Percentiles rank a stretch among this genome's conserved stretches.
These are phyloP conservation scores for Wickerhamomyces xylosicus DNA, from an alignment of 805 yeast species.

Conservation along the genomic window DNA sequence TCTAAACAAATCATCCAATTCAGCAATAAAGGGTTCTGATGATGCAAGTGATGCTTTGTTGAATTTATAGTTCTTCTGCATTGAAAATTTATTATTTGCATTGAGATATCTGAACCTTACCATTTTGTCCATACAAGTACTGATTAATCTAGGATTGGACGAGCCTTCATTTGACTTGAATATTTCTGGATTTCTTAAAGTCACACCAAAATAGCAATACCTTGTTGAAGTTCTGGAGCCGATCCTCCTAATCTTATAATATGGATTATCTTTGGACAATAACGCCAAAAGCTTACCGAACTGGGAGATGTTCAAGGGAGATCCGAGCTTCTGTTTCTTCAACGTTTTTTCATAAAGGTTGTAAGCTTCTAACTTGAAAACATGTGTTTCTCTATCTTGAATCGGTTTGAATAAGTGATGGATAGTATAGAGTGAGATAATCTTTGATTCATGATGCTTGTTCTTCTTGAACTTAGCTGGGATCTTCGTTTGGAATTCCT, in stretches of 20 bases:
- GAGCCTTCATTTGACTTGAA: constrained; percentile 1
- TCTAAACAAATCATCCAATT: constrained; percentile 4
- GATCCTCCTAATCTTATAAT: constrained; percentile 29
- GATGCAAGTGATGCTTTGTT: no score
- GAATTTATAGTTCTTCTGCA: constrained; percentile 1
- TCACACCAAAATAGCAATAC: constrained; percentile 46
- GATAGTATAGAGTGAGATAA: no score
- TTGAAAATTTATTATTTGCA: background rate
- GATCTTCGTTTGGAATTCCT: no score
- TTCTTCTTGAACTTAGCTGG: no score
- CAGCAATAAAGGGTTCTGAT: background rate
- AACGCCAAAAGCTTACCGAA: constrained; percentile 9
- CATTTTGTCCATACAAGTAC: constrained; percentile 2
- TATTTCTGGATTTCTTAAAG: constrained; percentile 3
- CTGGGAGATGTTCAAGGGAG: constrained; percentile 5
- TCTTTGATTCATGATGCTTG: no score
- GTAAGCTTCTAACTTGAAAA: no score
- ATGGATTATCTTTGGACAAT: constrained; percentile 2
- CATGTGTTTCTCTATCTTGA: no score
- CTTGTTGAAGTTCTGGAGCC: constrained; percentile 78
- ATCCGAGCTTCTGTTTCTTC: no score
- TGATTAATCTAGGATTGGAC: no score
- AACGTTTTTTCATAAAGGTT: no score
- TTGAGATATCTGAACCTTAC: constrained; percentile 3
- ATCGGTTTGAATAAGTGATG: no score